Conservation (phyloP, 1,284 basidiomycete genomes). For the Leccinum colubrinum region DNA sequence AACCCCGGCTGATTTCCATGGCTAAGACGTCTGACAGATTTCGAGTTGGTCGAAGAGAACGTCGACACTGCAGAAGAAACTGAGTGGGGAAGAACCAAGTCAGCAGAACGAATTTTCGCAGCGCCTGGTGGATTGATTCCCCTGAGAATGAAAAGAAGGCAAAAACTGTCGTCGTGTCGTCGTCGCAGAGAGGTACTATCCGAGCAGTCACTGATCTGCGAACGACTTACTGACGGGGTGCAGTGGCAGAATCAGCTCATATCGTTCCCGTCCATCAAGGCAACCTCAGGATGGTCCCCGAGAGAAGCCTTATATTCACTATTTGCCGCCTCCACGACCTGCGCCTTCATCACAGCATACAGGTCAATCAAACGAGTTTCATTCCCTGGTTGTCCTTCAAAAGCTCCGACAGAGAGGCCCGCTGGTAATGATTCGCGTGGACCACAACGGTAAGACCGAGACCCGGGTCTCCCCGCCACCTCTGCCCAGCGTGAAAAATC, state of each 20-base stretch:
- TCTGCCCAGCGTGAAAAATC: too few species aligned
- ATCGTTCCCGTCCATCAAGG: slow-evolving; percentile 28
- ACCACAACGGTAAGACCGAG: slow-evolving; percentile 25
- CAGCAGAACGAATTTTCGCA: slow-evolving; percentile 61
- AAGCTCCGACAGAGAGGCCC: slow-evolving; percentile 20
- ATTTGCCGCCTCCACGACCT: slow-evolving; percentile 32
- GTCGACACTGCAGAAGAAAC: slow-evolving; percentile 67
- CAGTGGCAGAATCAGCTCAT: slow-evolving; percentile 24
- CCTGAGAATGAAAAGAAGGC: slow-evolving; percentile 48
- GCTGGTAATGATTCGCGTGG: slow-evolving; percentile 16
- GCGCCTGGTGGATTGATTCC: slow-evolving; percentile 45
- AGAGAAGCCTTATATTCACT: slow-evolving; percentile 42
- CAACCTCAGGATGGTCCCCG: slow-evolving; percentile 27
- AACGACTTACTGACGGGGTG: slow-evolving; percentile 10
- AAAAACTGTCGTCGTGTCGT: slow-evolving; percentile 29
- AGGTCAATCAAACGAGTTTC: slow-evolving; percentile 19
- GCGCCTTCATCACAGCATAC: slow-evolving; percentile 13
- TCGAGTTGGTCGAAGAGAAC: slow-evolving; percentile 58
- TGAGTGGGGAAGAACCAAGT: slow-evolving; percentile 66
- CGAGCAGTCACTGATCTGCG: not conserved
- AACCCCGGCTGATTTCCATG: slow-evolving; percentile 55
- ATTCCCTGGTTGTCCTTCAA: not conserved
- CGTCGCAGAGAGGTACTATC: slow-evolving; percentile 29
- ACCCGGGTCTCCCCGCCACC: too few species aligned
- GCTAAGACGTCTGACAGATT: slow-evolving; percentile 46